phyloP scores from a whole-genome alignment of 352 stramenopile genomes.

The Blastocystis sp. region DNA sequence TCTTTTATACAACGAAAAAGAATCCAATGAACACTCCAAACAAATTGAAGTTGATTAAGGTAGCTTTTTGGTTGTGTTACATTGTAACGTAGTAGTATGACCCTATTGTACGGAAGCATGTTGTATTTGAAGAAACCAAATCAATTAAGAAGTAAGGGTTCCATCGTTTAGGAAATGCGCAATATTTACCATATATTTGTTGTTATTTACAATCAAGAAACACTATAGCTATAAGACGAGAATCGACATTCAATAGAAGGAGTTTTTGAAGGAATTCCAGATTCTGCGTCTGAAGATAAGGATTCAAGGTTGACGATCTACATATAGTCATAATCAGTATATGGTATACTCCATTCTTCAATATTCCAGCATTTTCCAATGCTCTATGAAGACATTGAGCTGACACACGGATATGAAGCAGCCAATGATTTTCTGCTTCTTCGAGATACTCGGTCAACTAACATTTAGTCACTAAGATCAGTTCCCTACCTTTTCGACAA shows the following conservation, averaged over 20 bases:
- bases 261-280: background rate
- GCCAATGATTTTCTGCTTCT: conserved; percentile 54
- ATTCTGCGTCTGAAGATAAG: background rate
- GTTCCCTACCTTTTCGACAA: conserved; percentile 10
- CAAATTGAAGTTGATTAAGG: conserved; percentile 66
- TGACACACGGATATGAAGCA: background rate
- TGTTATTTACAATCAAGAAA: background rate
- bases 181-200: background rate
- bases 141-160: conserved; percentile 62
- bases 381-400: conserved; percentile 18
- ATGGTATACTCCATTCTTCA: conserved; percentile 40
- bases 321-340: background rate
- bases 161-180: background rate
- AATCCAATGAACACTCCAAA: conserved; percentile 64
- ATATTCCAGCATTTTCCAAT: conserved; percentile 7
- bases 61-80: background rate
- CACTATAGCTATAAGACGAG: background rate
- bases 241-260: background rate
- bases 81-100: conserved; percentile 52
- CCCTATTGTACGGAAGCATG: conserved; percentile 65
- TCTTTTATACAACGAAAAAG: conserved; percentile 67
- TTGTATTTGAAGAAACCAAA: conserved; percentile 68
- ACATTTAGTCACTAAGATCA: background rate
- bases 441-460: conserved; percentile 46
- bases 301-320: conserved; percentile 41